A percentile compares a stretch with the other conserved stretches of the same genome.
phyloP scores from a whole-genome alignment of 1,139 yeast species.

The Nakaseomyces delphensis region DNA sequence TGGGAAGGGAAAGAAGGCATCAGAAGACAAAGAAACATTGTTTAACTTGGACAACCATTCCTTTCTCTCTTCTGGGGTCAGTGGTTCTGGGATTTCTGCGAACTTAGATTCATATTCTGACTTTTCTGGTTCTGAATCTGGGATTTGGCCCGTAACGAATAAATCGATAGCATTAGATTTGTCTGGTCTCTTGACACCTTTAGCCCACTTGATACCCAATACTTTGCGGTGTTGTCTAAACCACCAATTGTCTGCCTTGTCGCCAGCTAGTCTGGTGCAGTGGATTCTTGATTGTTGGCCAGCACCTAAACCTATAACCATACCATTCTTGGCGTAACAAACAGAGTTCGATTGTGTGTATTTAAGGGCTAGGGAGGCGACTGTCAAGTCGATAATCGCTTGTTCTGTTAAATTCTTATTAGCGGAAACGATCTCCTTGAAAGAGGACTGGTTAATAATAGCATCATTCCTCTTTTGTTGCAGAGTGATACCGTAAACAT shows the following conservation, averaged over 20 bases:
- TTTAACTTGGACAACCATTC: conserved; percentile 77
- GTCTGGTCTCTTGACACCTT: conserved; percentile 97
- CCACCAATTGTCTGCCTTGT: conserved; percentile 99
- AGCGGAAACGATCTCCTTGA: conserved; percentile 82
- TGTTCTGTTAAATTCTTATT: conserved; percentile 85
- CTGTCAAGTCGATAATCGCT: conserved; percentile 86
- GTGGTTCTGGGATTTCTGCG: conserved; percentile 70
- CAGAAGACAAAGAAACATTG: conserved; percentile 87
- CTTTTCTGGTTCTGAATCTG: conserved; percentile 86
- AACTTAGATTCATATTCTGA: conserved; percentile 87
- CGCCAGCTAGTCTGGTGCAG: conserved; percentile 98
- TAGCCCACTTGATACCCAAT: conserved; percentile 89
- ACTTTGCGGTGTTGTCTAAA: conserved; percentile 96
- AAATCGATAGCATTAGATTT: conserved; percentile 96
- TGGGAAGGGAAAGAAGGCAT: conserved; percentile 99
- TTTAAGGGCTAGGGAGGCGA: conserved; percentile 93
- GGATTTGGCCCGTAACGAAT: conserved; percentile 84
- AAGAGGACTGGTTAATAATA: conserved; percentile 75
- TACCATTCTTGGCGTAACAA: conserved; percentile 96
- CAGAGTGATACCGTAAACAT: conserved; percentile 88
- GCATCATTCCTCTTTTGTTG: conserved; percentile 98
- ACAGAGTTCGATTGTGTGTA: conserved; percentile 98
- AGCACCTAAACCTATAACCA: conserved; percentile 98
- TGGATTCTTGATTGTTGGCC: conserved; percentile 99
- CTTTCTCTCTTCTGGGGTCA: conserved; percentile 71